Evolutionary conservation across 108 stramenopile species (phyloP), one percentile per base, ranked within the genome.

Genomic region (Discostella pseudostelligera): DNA sequence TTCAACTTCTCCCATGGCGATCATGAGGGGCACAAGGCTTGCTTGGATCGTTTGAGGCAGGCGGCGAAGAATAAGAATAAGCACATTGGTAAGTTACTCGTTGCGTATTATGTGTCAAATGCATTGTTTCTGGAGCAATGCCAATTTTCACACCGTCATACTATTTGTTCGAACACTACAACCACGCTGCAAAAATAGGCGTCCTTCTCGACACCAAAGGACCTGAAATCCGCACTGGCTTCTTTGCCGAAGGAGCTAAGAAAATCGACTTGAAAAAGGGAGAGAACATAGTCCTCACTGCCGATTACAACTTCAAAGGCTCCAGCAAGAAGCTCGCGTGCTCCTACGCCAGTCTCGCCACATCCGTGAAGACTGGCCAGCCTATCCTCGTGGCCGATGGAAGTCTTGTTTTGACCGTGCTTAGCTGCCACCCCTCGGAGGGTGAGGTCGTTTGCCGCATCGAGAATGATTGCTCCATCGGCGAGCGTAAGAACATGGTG

Each of bases 361-460:
- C 76, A 11, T 84, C 85, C 42, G 96, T 98, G 35, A 82, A 79
- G 22, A 80, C 88, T 16, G 99, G 98, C 13, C 83, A 93, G 64
- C 56, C 80, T 10, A 97, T 99, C 73, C 83, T 99, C 36, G 85
- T 93, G 28, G 99, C 97, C 26, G 99, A 99, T 76, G 99, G 99
- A 20, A 82, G 90, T 49, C 74, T 96, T 8, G 87, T 89, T 10
- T 84, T 99, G 51, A 92, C 82, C 14, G 99, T 99, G 37, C 65
- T 85, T 28, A 83, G 85, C 25, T 70, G 79, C 56, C 80, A 84
- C 55, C 89, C 69, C 16, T 67, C 71, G 37, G 82, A 72, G 26
- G 76, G 81, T 29, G 93, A 94, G 58, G 87, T 93, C 16, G 61
- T 78, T 4, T 83, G 76, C 78, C 81, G 84, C 24, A 77, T 96